phyloP scores from a whole-genome alignment of 495 filamentous ascomycete species.

The Viridothelium virens region DNA sequence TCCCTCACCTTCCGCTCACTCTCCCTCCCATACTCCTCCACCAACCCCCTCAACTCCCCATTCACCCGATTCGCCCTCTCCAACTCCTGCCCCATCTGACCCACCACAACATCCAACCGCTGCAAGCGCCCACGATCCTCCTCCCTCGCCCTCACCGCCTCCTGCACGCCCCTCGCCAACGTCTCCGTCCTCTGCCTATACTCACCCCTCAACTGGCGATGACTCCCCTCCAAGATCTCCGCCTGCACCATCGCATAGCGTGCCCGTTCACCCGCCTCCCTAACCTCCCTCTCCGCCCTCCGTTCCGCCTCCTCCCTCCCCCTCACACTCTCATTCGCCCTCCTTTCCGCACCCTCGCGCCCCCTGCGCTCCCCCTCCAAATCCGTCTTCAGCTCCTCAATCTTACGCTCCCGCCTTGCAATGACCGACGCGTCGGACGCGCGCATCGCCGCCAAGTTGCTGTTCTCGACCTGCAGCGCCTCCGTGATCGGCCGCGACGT shows the following conservation, averaged over 20 bases:
- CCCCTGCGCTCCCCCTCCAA: constrained; percentile 20
- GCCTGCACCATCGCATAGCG: constrained; percentile 26
- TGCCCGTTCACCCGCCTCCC: constrained; percentile 20
- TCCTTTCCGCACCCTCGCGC: constrained; percentile 19
- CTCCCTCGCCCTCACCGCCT: constrained; percentile 15
- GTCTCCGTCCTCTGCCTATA: constrained; percentile 25
- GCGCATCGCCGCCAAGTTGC: constrained; percentile 49
- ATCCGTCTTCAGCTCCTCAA: constrained; percentile 28
- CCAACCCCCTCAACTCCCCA: constrained; percentile 18
- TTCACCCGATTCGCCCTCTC: constrained; percentile 23
- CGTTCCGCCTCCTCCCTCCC: constrained; percentile 20
- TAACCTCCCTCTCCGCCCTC: constrained; percentile 15
- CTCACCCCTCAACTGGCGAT: constrained; percentile 25
- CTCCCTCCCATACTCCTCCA: constrained; percentile 21
- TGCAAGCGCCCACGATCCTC: constrained; percentile 21
- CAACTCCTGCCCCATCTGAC: constrained; percentile 29
- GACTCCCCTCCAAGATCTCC: constrained; percentile 26
- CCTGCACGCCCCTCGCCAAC: constrained; percentile 21
- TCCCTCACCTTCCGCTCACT: constrained; percentile 13
- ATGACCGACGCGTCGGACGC: constrained; percentile 20
- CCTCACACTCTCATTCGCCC: constrained; percentile 17
- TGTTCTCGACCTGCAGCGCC: constrained; percentile 64
- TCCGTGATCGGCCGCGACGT: constrained; percentile 66
- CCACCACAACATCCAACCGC: constrained; percentile 26
- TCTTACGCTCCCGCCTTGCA: constrained; percentile 23